Conservation (phyloP, 768 basidiomycete genomes). For the Sporobolomyces roseus region DNA sequence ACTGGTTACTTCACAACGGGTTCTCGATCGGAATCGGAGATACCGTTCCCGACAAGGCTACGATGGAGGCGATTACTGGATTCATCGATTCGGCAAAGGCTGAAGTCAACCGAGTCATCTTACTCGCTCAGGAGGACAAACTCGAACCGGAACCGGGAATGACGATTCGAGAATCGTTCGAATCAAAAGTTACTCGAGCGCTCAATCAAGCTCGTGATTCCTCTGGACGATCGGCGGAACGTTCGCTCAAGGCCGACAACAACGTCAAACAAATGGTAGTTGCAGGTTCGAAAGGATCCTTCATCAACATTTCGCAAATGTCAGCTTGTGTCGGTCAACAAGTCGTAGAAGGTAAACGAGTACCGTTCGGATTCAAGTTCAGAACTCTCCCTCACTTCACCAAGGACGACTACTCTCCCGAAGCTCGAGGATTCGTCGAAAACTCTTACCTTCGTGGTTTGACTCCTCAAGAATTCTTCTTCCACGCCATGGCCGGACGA, state of each 20-base stretch:
- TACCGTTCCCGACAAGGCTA: constrained; percentile 84
- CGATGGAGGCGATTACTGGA: constrained; percentile 79
- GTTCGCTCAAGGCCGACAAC: constrained; percentile 96
- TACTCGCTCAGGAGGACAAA: constrained; percentile 75
- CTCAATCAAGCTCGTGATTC: constrained; percentile 92
- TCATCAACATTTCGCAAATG: constrained; percentile 99
- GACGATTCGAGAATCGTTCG: constrained; percentile 98
- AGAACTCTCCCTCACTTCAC: constrained; percentile 95
- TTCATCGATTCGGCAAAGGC: constrained; percentile 76
- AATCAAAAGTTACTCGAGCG: constrained; percentile 82
- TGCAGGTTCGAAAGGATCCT: constrained; percentile 79
- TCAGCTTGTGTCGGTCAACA: constrained; percentile 98
- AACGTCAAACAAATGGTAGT: constrained; percentile 99
- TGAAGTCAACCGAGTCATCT: constrained; percentile 72
- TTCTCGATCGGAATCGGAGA: constrained; percentile 99
- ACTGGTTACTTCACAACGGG: constrained; percentile 97
- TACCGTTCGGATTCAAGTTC: constrained; percentile 96
- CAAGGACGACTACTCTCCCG: constrained; percentile 97
- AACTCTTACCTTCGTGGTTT: constrained; percentile 92
- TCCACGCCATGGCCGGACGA: constrained; percentile 99
- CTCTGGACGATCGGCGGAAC: constrained; percentile 94
- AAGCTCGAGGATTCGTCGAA: constrained; percentile 96
- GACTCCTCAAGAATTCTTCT: constrained; percentile 98
- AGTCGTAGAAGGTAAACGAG: constrained; percentile 94
- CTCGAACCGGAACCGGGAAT: constrained; percentile 91